Conservation (phyloP, 495 filamentous ascomycete genomes). For the Umbilicaria muhlenbergii region DNA sequence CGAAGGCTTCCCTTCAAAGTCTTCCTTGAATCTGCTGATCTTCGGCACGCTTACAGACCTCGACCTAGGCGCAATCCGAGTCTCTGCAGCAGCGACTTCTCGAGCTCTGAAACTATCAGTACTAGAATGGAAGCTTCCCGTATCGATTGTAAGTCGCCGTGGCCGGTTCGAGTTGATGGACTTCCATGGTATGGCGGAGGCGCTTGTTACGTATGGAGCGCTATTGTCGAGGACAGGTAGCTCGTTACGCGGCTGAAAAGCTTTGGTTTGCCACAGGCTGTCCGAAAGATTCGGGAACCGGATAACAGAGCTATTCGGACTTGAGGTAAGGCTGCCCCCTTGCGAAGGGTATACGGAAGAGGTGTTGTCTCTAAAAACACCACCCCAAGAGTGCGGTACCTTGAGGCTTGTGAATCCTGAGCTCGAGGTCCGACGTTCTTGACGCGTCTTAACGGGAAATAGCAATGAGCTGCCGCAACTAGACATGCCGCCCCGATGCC, state of each 20-base stretch:
- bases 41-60: slow-evolving; percentile 4
- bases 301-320: neutral
- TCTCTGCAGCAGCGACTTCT: slow-evolving; percentile 7
- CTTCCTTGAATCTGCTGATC: slow-evolving; percentile 7
- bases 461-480: slow-evolving; percentile 1
- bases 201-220: no score
- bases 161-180: neutral
- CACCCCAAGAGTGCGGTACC: slow-evolving; percentile 2
- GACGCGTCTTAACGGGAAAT: slow-evolving; percentile 1
- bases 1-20: slow-evolving; percentile 6
- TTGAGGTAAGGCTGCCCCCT: neutral
- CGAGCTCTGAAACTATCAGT: slow-evolving; percentile 4
- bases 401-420: neutral
- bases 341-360: slow-evolving; percentile 9
- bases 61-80: neutral
- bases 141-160: neutral
- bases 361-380: neutral
- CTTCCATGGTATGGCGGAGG: neutral
- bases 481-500: slow-evolving; percentile 2
- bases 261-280: neutral
- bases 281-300: neutral
- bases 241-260: no score
- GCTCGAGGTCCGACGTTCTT: slow-evolving; percentile 3
- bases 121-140: slow-evolving; percentile 4
- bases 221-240: no score